phyloP scores from a whole-genome alignment of 257 asterid species.

The Solanum clarkiae region DNA sequence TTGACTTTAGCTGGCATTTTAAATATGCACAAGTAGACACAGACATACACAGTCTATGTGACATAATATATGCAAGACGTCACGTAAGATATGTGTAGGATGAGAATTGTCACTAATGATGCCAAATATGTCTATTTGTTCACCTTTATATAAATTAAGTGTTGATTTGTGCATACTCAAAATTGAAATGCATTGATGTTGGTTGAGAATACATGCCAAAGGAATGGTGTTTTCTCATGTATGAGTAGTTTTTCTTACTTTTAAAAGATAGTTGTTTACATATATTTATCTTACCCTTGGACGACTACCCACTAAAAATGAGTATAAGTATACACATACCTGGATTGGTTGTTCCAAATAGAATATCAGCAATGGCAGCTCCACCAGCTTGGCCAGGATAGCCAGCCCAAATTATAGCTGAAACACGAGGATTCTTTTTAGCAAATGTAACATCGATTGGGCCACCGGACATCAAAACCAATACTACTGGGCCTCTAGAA shows the following conservation, averaged over 20 bases:
- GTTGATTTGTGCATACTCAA: too few relatives aligned
- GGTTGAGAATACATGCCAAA: too few relatives aligned
- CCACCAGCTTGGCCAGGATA: constrained; percentile 97
- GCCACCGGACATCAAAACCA: constrained; percentile 80
- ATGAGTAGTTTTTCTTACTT: not conserved
- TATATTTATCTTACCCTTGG: not conserved
- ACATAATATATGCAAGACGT: too few relatives aligned
- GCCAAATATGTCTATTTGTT: too few relatives aligned
- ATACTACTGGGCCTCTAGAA: constrained; percentile 58
- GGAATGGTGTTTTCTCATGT: too few relatives aligned
- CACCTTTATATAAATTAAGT: too few relatives aligned
- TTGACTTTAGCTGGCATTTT: too few relatives aligned
- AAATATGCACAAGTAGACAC: too few relatives aligned
- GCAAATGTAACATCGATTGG: constrained; percentile 82
- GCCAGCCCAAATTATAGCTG: constrained; percentile 76
- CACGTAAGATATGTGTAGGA: too few relatives aligned
- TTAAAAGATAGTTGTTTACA: not conserved
- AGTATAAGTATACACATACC: constrained; percentile 18
- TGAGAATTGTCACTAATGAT: too few relatives aligned
- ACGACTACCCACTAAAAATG: not conserved
- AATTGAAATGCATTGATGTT: too few relatives aligned
- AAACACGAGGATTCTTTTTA: constrained; percentile 47
- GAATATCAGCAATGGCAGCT: constrained; percentile 71
- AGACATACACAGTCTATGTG: too few relatives aligned
- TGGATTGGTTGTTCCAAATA: constrained; percentile 71